Base-by-base conservation (phyloP, 352 stramenopile genomes). In the Phytopythium boreale region DNA sequence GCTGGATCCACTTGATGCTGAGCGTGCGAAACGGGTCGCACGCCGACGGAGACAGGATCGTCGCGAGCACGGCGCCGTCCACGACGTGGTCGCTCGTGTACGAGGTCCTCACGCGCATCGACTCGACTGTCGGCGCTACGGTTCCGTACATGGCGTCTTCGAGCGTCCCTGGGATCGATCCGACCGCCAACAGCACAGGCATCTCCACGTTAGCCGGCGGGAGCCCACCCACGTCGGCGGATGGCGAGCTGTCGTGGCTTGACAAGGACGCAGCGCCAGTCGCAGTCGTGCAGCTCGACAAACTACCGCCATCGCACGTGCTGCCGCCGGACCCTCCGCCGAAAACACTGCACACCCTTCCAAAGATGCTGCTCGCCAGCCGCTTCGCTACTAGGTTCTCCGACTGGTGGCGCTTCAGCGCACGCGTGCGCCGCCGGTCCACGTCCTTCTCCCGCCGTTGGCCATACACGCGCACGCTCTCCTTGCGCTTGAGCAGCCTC, bases 111-210 rank as follows among this genome's bases (percentile, higher is more conserved):
- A 88, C 56, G 2, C 77, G 78, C 76, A 87, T 86, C 6, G 61
- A 51, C 6, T 84, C 71, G 12, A 74, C 64, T 12, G 76, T 80
- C 1, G 68, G 59, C 5, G 57, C 67, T 46, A 88, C 46, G 31
- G 72, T 62, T n/a, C 83, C 83, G 61, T 84, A 88, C 67, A 92
- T 75, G 20, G 72, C 76, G 47, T 92, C 83, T 24, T 90, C 73
- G 0, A 92, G 41, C 22, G 72, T 76, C 8, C 83, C 83, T 12
- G 72, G 64, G 0, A 92, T 59, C 11, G 74, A 82, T 20, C 83
- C 83, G 7, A 73, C 67, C 27, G 83, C 69, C 50, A 84, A 68
- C 22, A 84, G 59, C 27, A 81, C 64, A 2, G 74, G 76, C 17
- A 84, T 47, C 31, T 84, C 74, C 1, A 64, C 56, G 9, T 60